A percentile compares a stretch with the other conserved stretches of the same genome.
These are phyloP conservation scores for Termitomyces sp. DNA, from an alignment of 768 basidiomycete species.

Conservation along the genomic window DNA sequence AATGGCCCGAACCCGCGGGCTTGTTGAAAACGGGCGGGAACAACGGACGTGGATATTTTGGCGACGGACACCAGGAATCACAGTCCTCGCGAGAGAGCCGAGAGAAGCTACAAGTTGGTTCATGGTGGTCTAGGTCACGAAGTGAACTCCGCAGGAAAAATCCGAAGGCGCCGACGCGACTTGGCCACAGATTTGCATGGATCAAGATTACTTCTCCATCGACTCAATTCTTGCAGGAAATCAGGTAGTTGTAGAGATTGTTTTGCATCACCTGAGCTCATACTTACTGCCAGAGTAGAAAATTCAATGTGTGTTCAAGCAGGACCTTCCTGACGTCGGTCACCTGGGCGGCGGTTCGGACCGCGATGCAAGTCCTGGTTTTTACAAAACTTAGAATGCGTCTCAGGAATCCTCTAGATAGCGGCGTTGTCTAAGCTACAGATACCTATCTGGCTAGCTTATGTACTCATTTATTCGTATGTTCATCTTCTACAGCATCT, in stretches of 20 bases:
- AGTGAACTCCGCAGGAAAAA: slow-evolving; percentile 3
- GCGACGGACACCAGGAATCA: slow-evolving; percentile 1
- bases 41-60: slow-evolving; percentile 7
- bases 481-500: background rate
- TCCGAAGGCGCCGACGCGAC: slow-evolving; percentile 16
- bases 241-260: slow-evolving; percentile 42
- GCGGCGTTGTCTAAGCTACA: slow-evolving; percentile 69
- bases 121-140: slow-evolving; percentile 10
- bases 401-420: slow-evolving; percentile 45
- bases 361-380: slow-evolving; percentile 55
- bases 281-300: slow-evolving; percentile 44
- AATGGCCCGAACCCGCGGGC: slow-evolving; percentile 19
- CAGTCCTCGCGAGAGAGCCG: slow-evolving; percentile 7
- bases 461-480: slow-evolving; percentile 78
- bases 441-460: slow-evolving; percentile 88
- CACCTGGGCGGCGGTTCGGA: slow-evolving; percentile 86
- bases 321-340: slow-evolving; percentile 80
- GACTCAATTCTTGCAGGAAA: slow-evolving; percentile 91
- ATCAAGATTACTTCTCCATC: slow-evolving; percentile 88
- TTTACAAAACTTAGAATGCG: background rate
- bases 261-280: background rate
- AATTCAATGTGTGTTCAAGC: slow-evolving; percentile 89
- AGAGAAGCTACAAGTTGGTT: slow-evolving; percentile 11
- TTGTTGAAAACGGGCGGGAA: slow-evolving; percentile 14
- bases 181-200: slow-evolving; percentile 43